These are phyloP conservation scores for Taphrina wiesneri DNA, from an alignment of 1,139 yeast genomes.

Conservation along the genomic window DNA sequence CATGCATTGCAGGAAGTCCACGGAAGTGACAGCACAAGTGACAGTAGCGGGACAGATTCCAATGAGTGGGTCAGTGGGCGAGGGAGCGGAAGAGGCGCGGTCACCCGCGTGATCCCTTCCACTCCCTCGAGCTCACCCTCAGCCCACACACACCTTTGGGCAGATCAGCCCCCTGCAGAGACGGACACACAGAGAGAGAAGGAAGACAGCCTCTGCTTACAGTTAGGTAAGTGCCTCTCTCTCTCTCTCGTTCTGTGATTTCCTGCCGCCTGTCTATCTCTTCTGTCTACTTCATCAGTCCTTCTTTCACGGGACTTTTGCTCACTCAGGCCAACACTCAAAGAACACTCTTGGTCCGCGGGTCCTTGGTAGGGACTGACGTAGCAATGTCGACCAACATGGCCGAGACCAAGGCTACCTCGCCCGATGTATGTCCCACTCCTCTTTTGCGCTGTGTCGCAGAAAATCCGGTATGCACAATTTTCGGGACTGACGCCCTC, in stretches of 20 bases:
- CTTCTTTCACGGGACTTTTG: too few relatives aligned
- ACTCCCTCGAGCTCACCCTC: neutral
- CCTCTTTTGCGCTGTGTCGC: neutral
- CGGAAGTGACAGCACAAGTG: too few relatives aligned
- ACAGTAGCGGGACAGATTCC: too few relatives aligned
- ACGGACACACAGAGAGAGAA: neutral
- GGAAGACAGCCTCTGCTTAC: neutral
- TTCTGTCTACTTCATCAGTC: too few relatives aligned
- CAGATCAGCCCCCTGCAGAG: too few relatives aligned
- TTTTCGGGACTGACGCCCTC: neutral
- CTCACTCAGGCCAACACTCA: too few relatives aligned
- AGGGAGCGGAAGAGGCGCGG: too few relatives aligned
- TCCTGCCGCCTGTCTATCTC: neutral
- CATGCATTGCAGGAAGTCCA: too few relatives aligned
- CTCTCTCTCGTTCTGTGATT: neutral
- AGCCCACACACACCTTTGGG: neutral
- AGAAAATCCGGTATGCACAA: neutral
- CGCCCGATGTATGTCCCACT: constrained; percentile 19
- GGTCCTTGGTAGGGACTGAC: neutral
- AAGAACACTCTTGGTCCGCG: too few relatives aligned
- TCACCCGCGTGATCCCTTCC: too few relatives aligned
- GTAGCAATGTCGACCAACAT: neutral
- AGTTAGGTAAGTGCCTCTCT: neutral
- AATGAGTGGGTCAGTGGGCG: too few relatives aligned
- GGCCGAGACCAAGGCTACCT: constrained; percentile 14